Conservation (phyloP, 1,139 yeast genomes). For the Candida tetrigidarum region DNA sequence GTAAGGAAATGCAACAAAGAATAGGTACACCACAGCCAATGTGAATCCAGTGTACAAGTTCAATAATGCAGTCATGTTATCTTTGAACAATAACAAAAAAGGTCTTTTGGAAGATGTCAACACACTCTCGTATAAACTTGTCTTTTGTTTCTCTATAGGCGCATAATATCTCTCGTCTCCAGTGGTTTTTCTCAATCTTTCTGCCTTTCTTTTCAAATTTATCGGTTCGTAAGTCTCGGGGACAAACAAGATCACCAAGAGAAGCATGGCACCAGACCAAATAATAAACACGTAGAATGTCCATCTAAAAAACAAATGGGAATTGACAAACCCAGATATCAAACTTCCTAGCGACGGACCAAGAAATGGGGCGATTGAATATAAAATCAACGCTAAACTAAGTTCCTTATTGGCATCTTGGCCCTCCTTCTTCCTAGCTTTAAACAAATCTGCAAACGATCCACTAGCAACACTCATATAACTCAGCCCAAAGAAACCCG, state of each 20-base stretch:
- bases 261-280: conserved; percentile 34
- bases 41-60: conserved; percentile 67
- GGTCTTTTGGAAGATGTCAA: conserved; percentile 55
- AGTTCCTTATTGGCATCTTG: conserved; percentile 27
- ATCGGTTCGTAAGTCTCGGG: conserved; percentile 57
- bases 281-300: conserved; percentile 46
- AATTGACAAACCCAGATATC: conserved; percentile 33
- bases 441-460: conserved; percentile 36
- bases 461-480: conserved; percentile 43
- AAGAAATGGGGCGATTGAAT: conserved; percentile 35
- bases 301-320: conserved; percentile 43
- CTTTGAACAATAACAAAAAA: conserved; percentile 51
- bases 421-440: conserved; percentile 18
- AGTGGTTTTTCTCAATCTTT: conserved; percentile 47
- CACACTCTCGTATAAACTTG: conserved; percentile 31
- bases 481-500: conserved; percentile 39
- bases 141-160: conserved; percentile 43
- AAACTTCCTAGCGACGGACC: conserved; percentile 41
- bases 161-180: conserved; percentile 48
- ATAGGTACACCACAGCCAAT: conserved; percentile 62
- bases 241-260: conserved; percentile 37
- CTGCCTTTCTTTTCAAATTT: conserved; percentile 50
- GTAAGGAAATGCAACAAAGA: conserved; percentile 66
- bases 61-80: conserved; percentile 63
- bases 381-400: conserved; percentile 30